A percentile compares a stretch with the other conserved stretches of the same genome.
Evolutionary conservation across 768 basidiomycete species (phyloP).

Genomic region (Xerocomellus intermedius): DNA sequence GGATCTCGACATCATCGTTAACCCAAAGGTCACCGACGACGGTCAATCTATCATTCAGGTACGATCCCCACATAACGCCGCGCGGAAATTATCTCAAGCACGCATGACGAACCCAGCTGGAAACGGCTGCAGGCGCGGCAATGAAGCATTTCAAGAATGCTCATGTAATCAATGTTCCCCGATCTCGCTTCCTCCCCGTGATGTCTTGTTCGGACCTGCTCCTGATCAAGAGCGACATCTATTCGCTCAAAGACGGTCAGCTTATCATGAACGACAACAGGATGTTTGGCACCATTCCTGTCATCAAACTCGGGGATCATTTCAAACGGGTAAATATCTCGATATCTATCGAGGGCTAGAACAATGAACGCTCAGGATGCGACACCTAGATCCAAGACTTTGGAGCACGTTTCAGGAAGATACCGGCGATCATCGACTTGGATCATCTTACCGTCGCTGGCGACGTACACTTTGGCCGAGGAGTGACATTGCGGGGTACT

Average conservation of each 20-base stretch:
- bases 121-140: slow-evolving; percentile 92
- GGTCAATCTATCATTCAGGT: slow-evolving; percentile 84
- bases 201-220: slow-evolving; percentile 87
- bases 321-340: slow-evolving; percentile 81
- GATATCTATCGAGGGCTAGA: background rate
- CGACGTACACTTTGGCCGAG: slow-evolving; percentile 87
- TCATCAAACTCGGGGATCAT: slow-evolving; percentile 94
- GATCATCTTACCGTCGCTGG: slow-evolving; percentile 94
- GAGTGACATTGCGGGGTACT: slow-evolving; percentile 83
- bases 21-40: slow-evolving; percentile 83
- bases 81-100: slow-evolving; percentile 5
- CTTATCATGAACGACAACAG: slow-evolving; percentile 79
- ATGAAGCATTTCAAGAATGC: slow-evolving; percentile 92
- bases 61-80: slow-evolving; percentile 4
- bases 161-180: slow-evolving; percentile 93
- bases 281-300: slow-evolving; percentile 88
- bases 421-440: slow-evolving; percentile 85
- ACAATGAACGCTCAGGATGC: background rate
- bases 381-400: slow-evolving; percentile 73
- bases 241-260: slow-evolving; percentile 85
- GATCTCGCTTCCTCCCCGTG: slow-evolving; percentile 90
- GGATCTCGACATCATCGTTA: slow-evolving; percentile 94
- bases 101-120: slow-evolving; percentile 46
- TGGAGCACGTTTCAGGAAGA: slow-evolving; percentile 94
- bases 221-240: slow-evolving; percentile 90